A percentile compares a stretch with the other conserved stretches of the same genome.
Evolutionary conservation across 2,329 filamentous ascomycete genomes (phyloP).

Genomic region (Apiospora phragmitis): DNA sequence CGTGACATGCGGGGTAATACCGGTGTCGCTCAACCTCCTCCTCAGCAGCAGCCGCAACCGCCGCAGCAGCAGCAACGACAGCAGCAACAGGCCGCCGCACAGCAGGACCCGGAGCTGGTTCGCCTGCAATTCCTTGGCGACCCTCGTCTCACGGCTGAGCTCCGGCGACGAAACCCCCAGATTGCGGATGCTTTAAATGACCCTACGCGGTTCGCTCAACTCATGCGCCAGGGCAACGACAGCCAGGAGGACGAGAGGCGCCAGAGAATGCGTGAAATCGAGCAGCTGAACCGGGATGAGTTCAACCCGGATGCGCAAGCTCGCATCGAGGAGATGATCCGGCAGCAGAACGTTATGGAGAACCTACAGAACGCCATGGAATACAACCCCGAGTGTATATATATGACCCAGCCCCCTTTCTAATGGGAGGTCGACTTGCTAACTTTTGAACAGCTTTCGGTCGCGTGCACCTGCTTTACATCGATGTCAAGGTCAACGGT

Average conservation of each 20-base stretch:
- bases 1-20: conserved; percentile 55
- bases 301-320: conserved; percentile 91
- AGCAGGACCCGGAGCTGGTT: conserved; percentile 75
- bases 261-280: conserved; percentile 80
- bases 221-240: conserved; percentile 67
- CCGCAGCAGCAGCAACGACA: conserved; percentile 34
- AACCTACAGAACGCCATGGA: conserved; percentile 97
- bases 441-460: conserved; percentile 70
- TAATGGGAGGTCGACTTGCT: background rate
- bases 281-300: conserved; percentile 85
- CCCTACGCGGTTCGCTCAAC: conserved; percentile 71
- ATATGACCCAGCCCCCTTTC: conserved; percentile 26
- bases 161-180: conserved; percentile 72
- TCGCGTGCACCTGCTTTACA: conserved; percentile 92
- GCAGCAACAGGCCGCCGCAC: conserved; percentile 27
- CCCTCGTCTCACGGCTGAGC: conserved; percentile 68
- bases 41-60: conserved; percentile 32
- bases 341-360: conserved; percentile 90
- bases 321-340: conserved; percentile 95
- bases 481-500: conserved; percentile 92
- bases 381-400: conserved; percentile 92
- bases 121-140: conserved; percentile 82
- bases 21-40: conserved; percentile 36
- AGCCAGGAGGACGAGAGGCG: conserved; percentile 71
- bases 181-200: conserved; percentile 77